These are phyloP conservation scores for Hanseniaspora taiwanica DNA, from an alignment of 805 yeast genomes.

Conservation along the genomic window DNA sequence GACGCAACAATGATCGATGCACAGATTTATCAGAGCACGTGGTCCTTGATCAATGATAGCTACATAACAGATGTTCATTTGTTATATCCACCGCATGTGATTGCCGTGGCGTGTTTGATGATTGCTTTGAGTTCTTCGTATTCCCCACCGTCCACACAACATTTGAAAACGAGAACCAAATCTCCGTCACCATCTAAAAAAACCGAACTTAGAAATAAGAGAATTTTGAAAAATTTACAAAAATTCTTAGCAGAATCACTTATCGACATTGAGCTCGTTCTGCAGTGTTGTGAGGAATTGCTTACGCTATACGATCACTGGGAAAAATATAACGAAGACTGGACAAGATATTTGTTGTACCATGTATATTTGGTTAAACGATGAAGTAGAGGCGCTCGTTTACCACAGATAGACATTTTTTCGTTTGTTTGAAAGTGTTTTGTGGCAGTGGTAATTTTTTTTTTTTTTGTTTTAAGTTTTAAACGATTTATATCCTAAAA, in stretches of 20 bases:
- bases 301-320: conserved; percentile 71
- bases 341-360: conserved; percentile 29
- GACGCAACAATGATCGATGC: conserved; percentile 25
- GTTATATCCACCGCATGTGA: conserved; percentile 76
- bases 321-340: conserved; percentile 64
- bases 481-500: too few relatives aligned
- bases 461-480: too few relatives aligned
- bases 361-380: conserved; percentile 15
- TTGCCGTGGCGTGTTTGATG: conserved; percentile 74
- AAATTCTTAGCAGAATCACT: conserved; percentile 63
- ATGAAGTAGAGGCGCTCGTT: too few relatives aligned
- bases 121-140: conserved; percentile 51
- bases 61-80: conserved; percentile 79
- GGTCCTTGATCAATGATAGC: conserved; percentile 85
- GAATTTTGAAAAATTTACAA: conserved; percentile 43
- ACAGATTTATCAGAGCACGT: conserved; percentile 69
- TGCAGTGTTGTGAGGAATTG: conserved; percentile 75
- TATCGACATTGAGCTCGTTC: conserved; percentile 62
- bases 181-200: background rate
- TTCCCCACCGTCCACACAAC: conserved; percentile 3
- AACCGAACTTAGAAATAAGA: conserved; percentile 12
- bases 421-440: too few relatives aligned
- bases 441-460: too few relatives aligned
- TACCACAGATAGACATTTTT: too few relatives aligned
- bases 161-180: background rate